phyloP scores from a whole-genome alignment of 768 basidiomycete genomes.

The Fibroporia radiculosa region DNA sequence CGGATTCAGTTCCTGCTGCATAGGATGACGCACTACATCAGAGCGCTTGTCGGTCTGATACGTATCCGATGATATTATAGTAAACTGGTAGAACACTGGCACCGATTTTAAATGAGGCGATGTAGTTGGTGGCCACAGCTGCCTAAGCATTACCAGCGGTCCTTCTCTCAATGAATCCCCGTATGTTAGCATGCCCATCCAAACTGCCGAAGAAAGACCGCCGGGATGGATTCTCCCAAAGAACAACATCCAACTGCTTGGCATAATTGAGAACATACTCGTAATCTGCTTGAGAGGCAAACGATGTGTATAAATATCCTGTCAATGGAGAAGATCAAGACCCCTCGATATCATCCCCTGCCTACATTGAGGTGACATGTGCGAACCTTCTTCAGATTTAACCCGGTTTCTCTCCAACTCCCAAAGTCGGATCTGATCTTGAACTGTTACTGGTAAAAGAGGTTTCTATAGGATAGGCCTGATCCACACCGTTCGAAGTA shows the following conservation, averaged over 20 bases:
- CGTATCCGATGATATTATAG: not conserved
- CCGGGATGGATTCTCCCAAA: constrained; percentile 73
- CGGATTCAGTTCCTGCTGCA: not conserved
- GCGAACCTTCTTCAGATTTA: constrained; percentile 79
- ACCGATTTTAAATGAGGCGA: not conserved
- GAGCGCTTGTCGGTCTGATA: not conserved
- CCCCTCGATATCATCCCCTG: constrained; percentile 3
- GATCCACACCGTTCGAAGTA: not conserved
- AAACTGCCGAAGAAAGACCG: constrained; percentile 78
- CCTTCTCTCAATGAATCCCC: constrained; percentile 72
- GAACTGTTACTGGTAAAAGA: constrained; percentile 91
- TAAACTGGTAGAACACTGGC: too few relatives aligned
- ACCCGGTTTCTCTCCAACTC: constrained; percentile 92
- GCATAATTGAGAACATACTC: constrained; percentile 84
- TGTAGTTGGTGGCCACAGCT: constrained; percentile 2
- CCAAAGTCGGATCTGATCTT: constrained; percentile 97
- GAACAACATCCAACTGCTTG: constrained; percentile 67
- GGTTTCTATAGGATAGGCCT: constrained; percentile 56
- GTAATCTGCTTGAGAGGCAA: constrained; percentile 82
- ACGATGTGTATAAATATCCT: constrained; percentile 87
- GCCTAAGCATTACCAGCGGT: constrained; percentile 20
- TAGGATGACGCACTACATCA: not conserved
- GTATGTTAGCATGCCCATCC: constrained; percentile 73
- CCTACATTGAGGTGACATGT: constrained; percentile 7
- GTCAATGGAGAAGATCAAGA: constrained; percentile 15